phyloP scores from a whole-genome alignment of 805 yeast species.

The Blastobotrys robertii region DNA sequence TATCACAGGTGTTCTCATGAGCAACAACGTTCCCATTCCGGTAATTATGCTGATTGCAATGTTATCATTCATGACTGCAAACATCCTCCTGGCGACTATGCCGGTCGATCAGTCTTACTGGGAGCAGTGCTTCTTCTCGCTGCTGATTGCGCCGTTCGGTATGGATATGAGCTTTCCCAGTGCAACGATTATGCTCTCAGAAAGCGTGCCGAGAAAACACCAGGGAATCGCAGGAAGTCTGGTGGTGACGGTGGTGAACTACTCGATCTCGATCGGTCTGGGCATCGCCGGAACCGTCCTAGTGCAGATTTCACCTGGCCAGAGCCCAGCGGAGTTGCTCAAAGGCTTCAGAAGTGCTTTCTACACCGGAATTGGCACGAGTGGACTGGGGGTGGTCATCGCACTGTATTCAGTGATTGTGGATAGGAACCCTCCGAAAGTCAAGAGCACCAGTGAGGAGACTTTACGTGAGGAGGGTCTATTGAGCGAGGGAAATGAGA shows the following conservation, averaged over 20 bases:
- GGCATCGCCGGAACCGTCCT: conserved; percentile 63
- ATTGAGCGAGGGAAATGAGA: too few relatives aligned
- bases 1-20: conserved; percentile 39
- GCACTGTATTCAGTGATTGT: background rate
- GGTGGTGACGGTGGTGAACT: conserved; percentile 60
- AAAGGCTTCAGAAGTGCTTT: conserved; percentile 47
- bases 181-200: conserved; percentile 52
- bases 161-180: conserved; percentile 78
- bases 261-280: conserved; percentile 59
- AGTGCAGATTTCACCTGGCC: background rate
- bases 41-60: conserved; percentile 42
- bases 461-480: too few relatives aligned
- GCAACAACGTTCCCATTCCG: conserved; percentile 37
- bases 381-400: conserved; percentile 36
- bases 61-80: conserved; percentile 46
- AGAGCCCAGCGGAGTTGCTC: conserved; percentile 21
- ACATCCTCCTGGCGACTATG: conserved; percentile 41
- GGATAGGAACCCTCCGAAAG: too few relatives aligned
- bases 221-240: conserved; percentile 77
- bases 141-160: conserved; percentile 53
- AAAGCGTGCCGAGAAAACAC: conserved; percentile 46
- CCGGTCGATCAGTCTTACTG: conserved; percentile 55
- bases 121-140: conserved; percentile 45
- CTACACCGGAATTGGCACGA: conserved; percentile 53
- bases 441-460: too few relatives aligned